Conservation (phyloP, 2,329 filamentous ascomycete genomes). For the Sarocladiaceae sp. region DNA sequence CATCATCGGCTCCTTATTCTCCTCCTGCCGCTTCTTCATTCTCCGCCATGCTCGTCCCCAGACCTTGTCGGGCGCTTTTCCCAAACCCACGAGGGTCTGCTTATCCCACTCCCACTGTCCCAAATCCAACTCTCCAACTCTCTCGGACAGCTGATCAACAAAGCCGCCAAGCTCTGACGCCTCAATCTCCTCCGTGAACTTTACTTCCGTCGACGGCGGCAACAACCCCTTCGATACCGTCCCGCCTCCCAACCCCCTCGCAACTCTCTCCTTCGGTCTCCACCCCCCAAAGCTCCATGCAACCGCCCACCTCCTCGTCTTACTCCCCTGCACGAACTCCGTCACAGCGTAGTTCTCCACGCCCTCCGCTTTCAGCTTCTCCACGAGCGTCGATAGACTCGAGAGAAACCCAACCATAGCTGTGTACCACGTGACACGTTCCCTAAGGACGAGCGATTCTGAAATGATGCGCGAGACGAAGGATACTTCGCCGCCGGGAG, state of each 20-base stretch:
- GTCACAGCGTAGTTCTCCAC: constrained; percentile 78
- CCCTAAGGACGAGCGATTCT: constrained; percentile 56
- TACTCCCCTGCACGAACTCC: constrained; percentile 68
- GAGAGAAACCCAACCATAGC: constrained; percentile 80
- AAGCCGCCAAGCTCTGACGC: constrained; percentile 32
- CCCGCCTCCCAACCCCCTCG: constrained; percentile 34
- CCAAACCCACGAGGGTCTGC: constrained; percentile 47
- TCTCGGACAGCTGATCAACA: constrained; percentile 29
- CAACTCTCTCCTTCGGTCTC: constrained; percentile 49
- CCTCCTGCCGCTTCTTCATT: constrained; percentile 47
- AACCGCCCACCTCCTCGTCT: constrained; percentile 79
- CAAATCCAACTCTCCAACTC: constrained; percentile 52
- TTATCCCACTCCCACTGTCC: constrained; percentile 58
- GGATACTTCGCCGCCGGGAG: constrained; percentile 65
- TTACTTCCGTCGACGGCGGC: constrained; percentile 34
- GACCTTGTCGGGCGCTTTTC: constrained; percentile 63
- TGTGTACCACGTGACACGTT: constrained; percentile 77
- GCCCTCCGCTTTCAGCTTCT: constrained; percentile 46
- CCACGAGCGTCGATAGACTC: constrained; percentile 58
- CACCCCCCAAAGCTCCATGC: constrained; percentile 75
- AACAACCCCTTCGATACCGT: constrained; percentile 34
- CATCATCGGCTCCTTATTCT: constrained; percentile 25
- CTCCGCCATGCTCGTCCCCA: constrained; percentile 72
- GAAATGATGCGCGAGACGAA: constrained; percentile 67
- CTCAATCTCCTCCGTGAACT: constrained; percentile 39